phyloP scores from a whole-genome alignment of 768 basidiomycete genomes.

The Rubroboletus satanas region DNA sequence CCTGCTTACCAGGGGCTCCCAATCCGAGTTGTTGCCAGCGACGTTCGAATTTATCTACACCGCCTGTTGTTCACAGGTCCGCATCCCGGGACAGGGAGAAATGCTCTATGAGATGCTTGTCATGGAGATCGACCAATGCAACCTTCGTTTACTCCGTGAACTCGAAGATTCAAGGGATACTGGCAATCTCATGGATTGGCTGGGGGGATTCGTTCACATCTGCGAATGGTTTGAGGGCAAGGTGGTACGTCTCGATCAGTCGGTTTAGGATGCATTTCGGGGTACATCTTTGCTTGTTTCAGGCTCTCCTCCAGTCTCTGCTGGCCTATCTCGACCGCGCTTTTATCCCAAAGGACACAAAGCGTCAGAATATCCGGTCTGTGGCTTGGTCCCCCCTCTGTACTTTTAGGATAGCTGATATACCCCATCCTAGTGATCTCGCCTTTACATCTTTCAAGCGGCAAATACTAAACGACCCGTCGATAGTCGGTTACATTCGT shows the following conservation, averaged over 20 bases:
- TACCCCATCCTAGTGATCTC: slow-evolving; percentile 40
- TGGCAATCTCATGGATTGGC: slow-evolving; percentile 46
- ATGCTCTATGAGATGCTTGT: slow-evolving; percentile 55
- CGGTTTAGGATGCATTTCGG: background rate
- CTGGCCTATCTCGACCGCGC: slow-evolving; percentile 70
- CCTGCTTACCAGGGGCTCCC: slow-evolving; percentile 37
- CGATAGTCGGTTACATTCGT: slow-evolving; percentile 43
- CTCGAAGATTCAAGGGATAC: slow-evolving; percentile 29
- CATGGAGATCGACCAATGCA: slow-evolving; percentile 57
- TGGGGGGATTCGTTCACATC: slow-evolving; percentile 48
- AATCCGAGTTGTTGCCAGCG: slow-evolving; percentile 34
- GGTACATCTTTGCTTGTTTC: slow-evolving; percentile 3
- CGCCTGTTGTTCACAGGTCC: slow-evolving; percentile 54
- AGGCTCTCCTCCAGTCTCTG: slow-evolving; percentile 60
- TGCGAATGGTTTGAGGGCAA: slow-evolving; percentile 64
- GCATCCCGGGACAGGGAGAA: slow-evolving; percentile 50
- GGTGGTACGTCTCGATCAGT: slow-evolving; percentile 45
- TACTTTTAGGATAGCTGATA: background rate
- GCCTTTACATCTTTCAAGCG: slow-evolving; percentile 52
- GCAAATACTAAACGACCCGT: slow-evolving; percentile 46
- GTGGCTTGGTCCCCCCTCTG: slow-evolving; percentile 4
- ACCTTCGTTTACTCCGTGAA: slow-evolving; percentile 36
- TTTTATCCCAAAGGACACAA: slow-evolving; percentile 45
- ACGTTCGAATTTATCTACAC: slow-evolving; percentile 56
- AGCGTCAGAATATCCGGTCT: slow-evolving; percentile 44